Conservation (phyloP, 2,329 filamentous ascomycete genomes). For the Pezicula radicicola region DNA sequence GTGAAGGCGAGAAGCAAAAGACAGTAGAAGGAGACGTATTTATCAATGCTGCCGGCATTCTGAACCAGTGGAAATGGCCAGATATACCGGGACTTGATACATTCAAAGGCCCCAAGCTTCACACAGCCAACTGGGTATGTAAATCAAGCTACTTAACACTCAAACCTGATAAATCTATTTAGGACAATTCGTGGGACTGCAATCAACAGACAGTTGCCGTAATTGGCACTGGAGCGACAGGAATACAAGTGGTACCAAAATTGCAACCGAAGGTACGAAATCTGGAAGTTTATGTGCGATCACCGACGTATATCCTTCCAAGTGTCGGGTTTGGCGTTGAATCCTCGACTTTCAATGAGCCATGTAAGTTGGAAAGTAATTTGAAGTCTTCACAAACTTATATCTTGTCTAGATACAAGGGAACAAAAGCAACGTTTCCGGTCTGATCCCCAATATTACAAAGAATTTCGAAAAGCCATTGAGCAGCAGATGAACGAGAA, state of each 20-base stretch:
- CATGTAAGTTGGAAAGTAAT: not conserved
- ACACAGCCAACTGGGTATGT: constrained; percentile 48
- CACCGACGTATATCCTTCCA: not conserved
- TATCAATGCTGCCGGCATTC: not conserved
- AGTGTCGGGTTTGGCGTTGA: not conserved
- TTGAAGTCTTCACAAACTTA: not conserved
- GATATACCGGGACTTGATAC: constrained; percentile 35
- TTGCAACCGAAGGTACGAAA: constrained; percentile 39
- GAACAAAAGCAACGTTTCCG: not conserved
- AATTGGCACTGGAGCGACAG: constrained; percentile 56
- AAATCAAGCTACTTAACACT: too few relatives aligned
- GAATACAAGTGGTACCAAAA: constrained; percentile 47
- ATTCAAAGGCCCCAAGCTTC: constrained; percentile 51
- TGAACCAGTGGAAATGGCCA: constrained; percentile 1
- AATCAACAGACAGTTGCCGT: constrained; percentile 44
- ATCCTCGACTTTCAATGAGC: not conserved
- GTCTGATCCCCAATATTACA: not conserved
- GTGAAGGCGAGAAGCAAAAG: not conserved
- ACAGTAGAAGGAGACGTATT: not conserved
- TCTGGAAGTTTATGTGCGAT: not conserved
- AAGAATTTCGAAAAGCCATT: not conserved
- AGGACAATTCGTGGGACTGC: constrained; percentile 43
- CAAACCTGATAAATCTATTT: too few relatives aligned
- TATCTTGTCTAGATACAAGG: not conserved
- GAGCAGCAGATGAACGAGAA: not conserved